Conservation (phyloP, 805 yeast genomes). For the Pichia nanzhaoensis region DNA sequence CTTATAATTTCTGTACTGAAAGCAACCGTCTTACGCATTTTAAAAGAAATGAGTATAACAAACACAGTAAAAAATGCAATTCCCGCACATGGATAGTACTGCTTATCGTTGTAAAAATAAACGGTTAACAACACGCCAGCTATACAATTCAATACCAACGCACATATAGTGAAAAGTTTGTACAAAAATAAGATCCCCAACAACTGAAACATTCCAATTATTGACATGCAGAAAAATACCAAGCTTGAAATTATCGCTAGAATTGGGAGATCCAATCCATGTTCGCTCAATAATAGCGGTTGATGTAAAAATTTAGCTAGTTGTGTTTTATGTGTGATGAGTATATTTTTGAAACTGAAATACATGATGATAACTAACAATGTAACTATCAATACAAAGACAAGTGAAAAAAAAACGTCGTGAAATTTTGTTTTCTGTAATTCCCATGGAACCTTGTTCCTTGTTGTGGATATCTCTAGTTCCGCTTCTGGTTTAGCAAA, state of each 20-base stretch:
- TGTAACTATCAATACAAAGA: conserved; percentile 36
- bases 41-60: conserved; percentile 16
- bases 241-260: neutral
- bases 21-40: conserved; percentile 20
- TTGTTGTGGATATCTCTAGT: neutral
- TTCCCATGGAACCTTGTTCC: conserved; percentile 13
- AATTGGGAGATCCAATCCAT: neutral
- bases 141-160: neutral
- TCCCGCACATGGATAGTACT: neutral
- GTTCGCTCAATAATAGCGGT: neutral
- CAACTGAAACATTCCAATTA: conserved; percentile 2
- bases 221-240: neutral
- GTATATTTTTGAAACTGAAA: conserved; percentile 29
- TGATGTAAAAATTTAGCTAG: neutral
- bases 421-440: conserved; percentile 55
- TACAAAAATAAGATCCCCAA: conserved; percentile 2
- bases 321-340: neutral
- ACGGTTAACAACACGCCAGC: neutral
- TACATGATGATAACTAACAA: conserved; percentile 71
- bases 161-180: conserved; percentile 1
- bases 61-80: conserved; percentile 27
- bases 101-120: neutral
- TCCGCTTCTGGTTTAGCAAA: neutral
- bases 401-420: conserved; percentile 63
- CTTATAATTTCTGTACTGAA: conserved; percentile 24